These are phyloP conservation scores for Coemansia sp. DNA, from an alignment of 192 early-diverging fungal genomes.

Conservation along the genomic window DNA sequence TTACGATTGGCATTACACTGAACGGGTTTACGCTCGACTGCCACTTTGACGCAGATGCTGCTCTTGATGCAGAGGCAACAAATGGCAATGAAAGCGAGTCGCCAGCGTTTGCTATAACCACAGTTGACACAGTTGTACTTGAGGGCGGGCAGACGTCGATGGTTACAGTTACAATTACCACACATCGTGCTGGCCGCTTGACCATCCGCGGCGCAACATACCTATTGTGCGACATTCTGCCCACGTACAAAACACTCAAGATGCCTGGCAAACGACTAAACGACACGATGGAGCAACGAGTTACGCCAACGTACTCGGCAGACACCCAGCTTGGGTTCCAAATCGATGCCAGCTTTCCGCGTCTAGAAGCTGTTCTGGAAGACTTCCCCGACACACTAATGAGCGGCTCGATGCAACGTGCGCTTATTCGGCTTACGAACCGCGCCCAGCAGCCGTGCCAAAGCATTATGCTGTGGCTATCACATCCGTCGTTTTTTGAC, in stretches of 20 bases:
- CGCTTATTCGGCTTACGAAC: constrained; percentile 80
- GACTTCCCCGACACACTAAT: constrained; percentile 75
- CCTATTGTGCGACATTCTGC: constrained; percentile 75
- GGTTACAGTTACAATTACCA: constrained; percentile 37
- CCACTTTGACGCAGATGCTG: constrained; percentile 15
- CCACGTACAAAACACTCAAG: constrained; percentile 64
- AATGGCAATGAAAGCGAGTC: not conserved
- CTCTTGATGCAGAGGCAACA: constrained; percentile 3
- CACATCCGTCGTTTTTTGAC: constrained; percentile 84
- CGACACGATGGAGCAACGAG: constrained; percentile 70
- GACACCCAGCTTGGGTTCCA: constrained; percentile 71
- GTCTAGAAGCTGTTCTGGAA: constrained; percentile 76
- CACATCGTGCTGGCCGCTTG: constrained; percentile 60
- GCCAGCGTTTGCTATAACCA: constrained; percentile 20
- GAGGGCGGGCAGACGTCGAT: constrained; percentile 40
- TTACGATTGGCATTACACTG: constrained; percentile 44
- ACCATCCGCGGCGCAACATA: constrained; percentile 74
- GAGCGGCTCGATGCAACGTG: constrained; percentile 76
- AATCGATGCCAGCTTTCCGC: constrained; percentile 80
- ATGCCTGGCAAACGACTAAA: constrained; percentile 73
- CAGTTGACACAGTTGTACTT: constrained; percentile 30
- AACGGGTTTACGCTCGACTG: constrained; percentile 49
- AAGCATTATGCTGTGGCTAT: constrained; percentile 71
- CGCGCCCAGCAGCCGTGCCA: constrained; percentile 73
- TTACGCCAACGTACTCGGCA: constrained; percentile 61